phyloP scores from a whole-genome alignment of 2,329 filamentous ascomycete species.

The Pseudogymnoascus sp. region DNA sequence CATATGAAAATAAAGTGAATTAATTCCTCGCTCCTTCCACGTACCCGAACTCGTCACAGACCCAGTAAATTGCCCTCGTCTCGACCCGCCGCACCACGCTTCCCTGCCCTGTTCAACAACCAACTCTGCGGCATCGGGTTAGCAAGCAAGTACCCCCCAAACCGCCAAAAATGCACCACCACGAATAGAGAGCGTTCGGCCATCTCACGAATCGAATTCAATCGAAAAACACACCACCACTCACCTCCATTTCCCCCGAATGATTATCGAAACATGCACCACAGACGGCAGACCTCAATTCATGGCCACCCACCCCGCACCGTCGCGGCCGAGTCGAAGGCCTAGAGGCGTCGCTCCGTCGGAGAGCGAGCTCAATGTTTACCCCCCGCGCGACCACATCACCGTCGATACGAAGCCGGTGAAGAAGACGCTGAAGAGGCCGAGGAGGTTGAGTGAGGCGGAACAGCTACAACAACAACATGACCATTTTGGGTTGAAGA shows the following conservation, averaged over 20 bases:
- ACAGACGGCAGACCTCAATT: not conserved
- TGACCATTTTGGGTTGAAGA: not conserved
- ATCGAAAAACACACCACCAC: not conserved
- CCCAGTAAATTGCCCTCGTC: constrained; percentile 9
- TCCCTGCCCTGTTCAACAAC: not conserved
- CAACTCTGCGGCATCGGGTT: not conserved
- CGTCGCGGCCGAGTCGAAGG: constrained; percentile 5
- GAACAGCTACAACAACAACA: not conserved
- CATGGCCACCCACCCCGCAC: not conserved
- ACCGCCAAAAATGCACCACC: not conserved
- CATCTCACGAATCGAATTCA: not conserved
- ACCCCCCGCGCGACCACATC: not conserved
- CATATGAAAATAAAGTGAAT: not conserved
- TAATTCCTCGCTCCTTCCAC: not conserved
- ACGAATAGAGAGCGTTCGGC: not conserved
- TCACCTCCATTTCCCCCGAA: not conserved
- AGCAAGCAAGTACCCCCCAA: not conserved
- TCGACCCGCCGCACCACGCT: not conserved
- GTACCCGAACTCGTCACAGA: not conserved
- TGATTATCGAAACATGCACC: constrained; percentile 11
- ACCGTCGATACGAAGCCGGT: not conserved
- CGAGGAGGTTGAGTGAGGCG: not conserved
- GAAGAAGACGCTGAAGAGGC: constrained; percentile 7
- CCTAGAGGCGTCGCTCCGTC: not conserved
- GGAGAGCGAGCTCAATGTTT: not conserved